Evolutionary conservation across 768 basidiomycete genomes (phyloP).

Genomic region (Rubroboletus pulcherrimus): DNA sequence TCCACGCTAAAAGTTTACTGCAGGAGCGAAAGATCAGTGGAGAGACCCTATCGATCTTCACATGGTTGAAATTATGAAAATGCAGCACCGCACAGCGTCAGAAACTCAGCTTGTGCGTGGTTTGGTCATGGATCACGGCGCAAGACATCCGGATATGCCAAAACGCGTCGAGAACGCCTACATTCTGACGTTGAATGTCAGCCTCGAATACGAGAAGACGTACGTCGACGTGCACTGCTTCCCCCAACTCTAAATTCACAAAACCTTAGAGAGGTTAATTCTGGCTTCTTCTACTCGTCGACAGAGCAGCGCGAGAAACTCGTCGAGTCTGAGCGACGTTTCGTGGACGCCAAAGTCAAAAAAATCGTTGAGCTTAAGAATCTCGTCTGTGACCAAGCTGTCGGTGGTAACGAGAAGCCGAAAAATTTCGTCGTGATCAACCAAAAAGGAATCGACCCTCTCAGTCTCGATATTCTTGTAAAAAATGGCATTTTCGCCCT

Average conservation of each 20-base stretch:
- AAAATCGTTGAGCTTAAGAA: constrained; percentile 98
- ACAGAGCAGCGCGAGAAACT: constrained; percentile 98
- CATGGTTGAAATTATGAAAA: constrained; percentile 99
- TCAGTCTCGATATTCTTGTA: constrained; percentile 91
- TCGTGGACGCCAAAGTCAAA: constrained; percentile 89
- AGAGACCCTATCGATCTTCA: constrained; percentile 94
- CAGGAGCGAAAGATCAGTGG: constrained; percentile 65
- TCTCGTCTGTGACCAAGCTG: constrained; percentile 89
- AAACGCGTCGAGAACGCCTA: constrained; percentile 96
- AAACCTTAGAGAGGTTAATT: constrained; percentile 87
- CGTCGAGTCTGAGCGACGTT: constrained; percentile 92
- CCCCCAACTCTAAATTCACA: constrained; percentile 18
- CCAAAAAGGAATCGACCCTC: constrained; percentile 98
- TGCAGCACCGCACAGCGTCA: constrained; percentile 97
- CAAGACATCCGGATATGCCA: constrained; percentile 98
- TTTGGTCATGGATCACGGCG: constrained; percentile 95
- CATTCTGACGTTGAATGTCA: constrained; percentile 94
- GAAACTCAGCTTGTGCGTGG: constrained; percentile 96
- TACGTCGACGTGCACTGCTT: constrained; percentile 42
- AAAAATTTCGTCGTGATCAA: constrained; percentile 95
- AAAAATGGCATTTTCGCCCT: constrained; percentile 96
- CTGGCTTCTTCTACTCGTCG: constrained; percentile 98
- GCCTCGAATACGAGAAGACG: constrained; percentile 99
- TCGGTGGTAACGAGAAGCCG: constrained; percentile 74
- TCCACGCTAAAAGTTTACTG: constrained; percentile 22